Conservation (phyloP, 2,329 filamentous ascomycete species). For the Phialocephala sp. region DNA sequence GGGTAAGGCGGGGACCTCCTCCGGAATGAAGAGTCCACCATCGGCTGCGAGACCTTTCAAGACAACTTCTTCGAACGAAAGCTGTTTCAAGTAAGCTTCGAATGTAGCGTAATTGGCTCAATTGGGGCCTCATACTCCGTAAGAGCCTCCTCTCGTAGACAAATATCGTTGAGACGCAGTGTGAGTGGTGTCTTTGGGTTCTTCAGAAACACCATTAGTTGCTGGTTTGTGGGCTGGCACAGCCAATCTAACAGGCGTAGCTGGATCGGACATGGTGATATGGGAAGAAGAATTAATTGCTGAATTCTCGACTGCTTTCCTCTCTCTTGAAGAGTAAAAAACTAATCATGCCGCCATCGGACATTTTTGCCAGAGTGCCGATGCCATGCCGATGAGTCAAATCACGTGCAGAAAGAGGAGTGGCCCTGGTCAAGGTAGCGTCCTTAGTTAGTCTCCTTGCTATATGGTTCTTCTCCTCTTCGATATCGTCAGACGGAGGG, state of each 20-base stretch:
- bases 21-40: slow-evolving; percentile 24
- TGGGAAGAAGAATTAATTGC: not conserved
- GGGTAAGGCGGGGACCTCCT: slow-evolving; percentile 67
- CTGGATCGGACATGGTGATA: slow-evolving; percentile 30
- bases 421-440: not conserved
- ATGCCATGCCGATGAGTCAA: not conserved
- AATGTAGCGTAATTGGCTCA: slow-evolving; percentile 22
- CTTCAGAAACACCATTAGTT: slow-evolving; percentile 24
- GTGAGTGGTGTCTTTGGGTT: slow-evolving; percentile 36
- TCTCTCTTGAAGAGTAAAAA: not conserved
- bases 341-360: not conserved
- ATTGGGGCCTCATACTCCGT: slow-evolving; percentile 55
- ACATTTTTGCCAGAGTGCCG: not conserved
- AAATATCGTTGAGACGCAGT: slow-evolving; percentile 65
- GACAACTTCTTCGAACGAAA: slow-evolving; percentile 83
- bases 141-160: slow-evolving; percentile 66
- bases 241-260: slow-evolving; percentile 33
- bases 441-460: not conserved
- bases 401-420: not conserved
- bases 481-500: not conserved
- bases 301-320: not conserved
- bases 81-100: slow-evolving; percentile 51
- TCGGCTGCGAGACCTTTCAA: slow-evolving; percentile 21
- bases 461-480: not conserved
- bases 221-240: slow-evolving; percentile 31